Percentiles rank a stretch among this genome's conserved stretches.
Conservation (phyloP, 331 rosid species). For the Cydonia oblonga region DNA sequence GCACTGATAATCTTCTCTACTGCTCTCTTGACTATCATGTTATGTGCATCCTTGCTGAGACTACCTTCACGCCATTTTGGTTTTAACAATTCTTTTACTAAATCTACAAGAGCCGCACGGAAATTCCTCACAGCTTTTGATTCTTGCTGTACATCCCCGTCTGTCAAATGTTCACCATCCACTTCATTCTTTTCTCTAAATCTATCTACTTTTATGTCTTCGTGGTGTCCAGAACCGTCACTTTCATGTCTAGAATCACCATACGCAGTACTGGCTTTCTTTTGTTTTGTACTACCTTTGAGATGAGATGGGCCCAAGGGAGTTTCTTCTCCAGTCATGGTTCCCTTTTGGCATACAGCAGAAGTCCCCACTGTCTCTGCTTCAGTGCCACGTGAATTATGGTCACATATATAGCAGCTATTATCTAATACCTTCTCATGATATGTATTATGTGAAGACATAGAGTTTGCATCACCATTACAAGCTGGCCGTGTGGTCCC, state of each 20-base stretch:
- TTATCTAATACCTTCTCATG: slow-evolving; percentile 38
- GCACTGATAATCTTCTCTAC: slow-evolving; percentile 76
- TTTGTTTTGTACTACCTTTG: slow-evolving; percentile 23
- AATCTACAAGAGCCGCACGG: slow-evolving; percentile 65
- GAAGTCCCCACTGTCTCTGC: slow-evolving; percentile 46
- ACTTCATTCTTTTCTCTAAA: slow-evolving; percentile 30
- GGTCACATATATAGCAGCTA: slow-evolving; percentile 26
- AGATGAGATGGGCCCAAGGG: slow-evolving; percentile 12
- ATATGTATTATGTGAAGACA: slow-evolving; percentile 60
- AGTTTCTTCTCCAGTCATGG: slow-evolving; percentile 26
- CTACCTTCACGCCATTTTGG: slow-evolving; percentile 85
- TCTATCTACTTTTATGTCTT: slow-evolving; percentile 32
- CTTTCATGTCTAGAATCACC: slow-evolving; percentile 32
- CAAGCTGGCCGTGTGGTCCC: slow-evolving; percentile 39
- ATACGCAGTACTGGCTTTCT: slow-evolving; percentile 7
- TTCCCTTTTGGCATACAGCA: slow-evolving; percentile 37
- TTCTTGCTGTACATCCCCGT: slow-evolving; percentile 41
- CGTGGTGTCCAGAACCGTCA: slow-evolving; percentile 33
- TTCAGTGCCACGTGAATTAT: slow-evolving; percentile 34
- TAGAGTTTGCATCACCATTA: slow-evolving; percentile 58
- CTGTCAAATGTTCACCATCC: slow-evolving; percentile 35
- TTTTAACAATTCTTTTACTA: slow-evolving; percentile 76
- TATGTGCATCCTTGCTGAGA: slow-evolving; percentile 77
- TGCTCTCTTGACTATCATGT: slow-evolving; percentile 63
- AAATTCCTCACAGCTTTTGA: slow-evolving; percentile 39